Base-by-base conservation (phyloP, 1,139 yeast species). In the Debaryomyces psychrophilus region DNA sequence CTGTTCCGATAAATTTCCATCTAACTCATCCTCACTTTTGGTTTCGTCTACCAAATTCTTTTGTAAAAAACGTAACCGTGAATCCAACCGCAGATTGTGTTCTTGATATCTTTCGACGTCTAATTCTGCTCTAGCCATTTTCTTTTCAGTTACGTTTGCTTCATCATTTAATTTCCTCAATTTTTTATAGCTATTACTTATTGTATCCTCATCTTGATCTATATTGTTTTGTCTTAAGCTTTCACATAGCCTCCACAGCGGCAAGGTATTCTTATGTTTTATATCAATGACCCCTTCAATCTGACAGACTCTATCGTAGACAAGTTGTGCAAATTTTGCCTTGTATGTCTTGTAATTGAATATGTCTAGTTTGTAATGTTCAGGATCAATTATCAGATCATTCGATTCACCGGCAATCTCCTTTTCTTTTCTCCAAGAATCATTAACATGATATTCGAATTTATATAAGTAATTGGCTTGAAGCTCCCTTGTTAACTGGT, bases 131-230 rank as follows among this genome's bases (percentile, higher is more conserved):
- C 81, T 73, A 8, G 67, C 76, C 14, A 74, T 65, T 50, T 77
- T 76, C 56, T 76, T 77, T 41, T 75, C 82, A 7, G 75, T 65
- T 8, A 71, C 67, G n/a, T 59, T 62, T 1, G 81, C 77, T 17
- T 69, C 70, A 26, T 81, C 84, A 51, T 81, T 81, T 17, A 75
- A 56, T 25, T 70, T 72, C 46, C 81, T 74, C 9, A 77, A 62
- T 41, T 71, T 68, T 44, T 72, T 72, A 58, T 80, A 85, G 18
- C 65, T 58, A 2, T 60, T 65, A 0, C 84, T 86, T 15, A 83
- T 77, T 15, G 64, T 58, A 2, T 65, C 72, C 55, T 82, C 78
- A 44, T 67, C 79, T 1, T 59, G 61, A 59, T 86, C 93, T 34
- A 78, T 65, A 11, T 64, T 57, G 5, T 67, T 54, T 53, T 85